Percentiles rank a stretch among this genome's conserved stretches.
These are phyloP conservation scores for Diversispora eburnea DNA, from an alignment of 192 early-diverging fungal species.

Conservation along the genomic window DNA sequence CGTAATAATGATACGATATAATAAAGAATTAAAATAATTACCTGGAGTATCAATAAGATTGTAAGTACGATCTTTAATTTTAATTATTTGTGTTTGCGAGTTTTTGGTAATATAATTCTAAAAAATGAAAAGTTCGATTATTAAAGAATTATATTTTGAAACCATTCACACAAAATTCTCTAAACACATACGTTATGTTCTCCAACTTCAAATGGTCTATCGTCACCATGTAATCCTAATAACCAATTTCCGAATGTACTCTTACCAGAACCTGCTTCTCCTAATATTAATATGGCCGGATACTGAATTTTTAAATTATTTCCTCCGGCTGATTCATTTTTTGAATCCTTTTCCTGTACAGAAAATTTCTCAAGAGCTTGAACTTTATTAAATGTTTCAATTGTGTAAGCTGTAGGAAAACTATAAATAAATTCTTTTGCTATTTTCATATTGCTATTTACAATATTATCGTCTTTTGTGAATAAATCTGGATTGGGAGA, in stretches of 20 bases:
- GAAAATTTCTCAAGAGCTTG: neutral
- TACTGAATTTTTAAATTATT: no score
- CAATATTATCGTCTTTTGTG: neutral
- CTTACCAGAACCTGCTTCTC: neutral
- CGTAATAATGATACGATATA: no score
- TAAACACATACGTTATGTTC: neutral
- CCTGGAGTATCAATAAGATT: neutral
- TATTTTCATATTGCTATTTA: neutral
- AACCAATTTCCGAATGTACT: constrained; percentile 14
- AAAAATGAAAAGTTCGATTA: neutral
- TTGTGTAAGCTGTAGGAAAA: neutral
- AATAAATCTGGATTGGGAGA: constrained; percentile 9
- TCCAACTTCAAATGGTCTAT: neutral
- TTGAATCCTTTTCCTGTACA: no score
- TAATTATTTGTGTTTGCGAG: neutral
- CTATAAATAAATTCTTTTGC: neutral
- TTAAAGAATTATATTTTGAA: neutral
- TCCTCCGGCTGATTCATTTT: no score
- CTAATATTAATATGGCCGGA: no score
- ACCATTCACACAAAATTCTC: neutral
- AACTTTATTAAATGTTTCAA: neutral
- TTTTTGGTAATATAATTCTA: neutral
- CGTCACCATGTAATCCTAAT: constrained; percentile 1
- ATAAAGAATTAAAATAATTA: no score
- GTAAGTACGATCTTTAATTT: neutral